A percentile compares a stretch with the other conserved stretches of the same genome.
phyloP scores from a whole-genome alignment of 2,329 filamentous ascomycete species.

The Tolypocladium album region DNA sequence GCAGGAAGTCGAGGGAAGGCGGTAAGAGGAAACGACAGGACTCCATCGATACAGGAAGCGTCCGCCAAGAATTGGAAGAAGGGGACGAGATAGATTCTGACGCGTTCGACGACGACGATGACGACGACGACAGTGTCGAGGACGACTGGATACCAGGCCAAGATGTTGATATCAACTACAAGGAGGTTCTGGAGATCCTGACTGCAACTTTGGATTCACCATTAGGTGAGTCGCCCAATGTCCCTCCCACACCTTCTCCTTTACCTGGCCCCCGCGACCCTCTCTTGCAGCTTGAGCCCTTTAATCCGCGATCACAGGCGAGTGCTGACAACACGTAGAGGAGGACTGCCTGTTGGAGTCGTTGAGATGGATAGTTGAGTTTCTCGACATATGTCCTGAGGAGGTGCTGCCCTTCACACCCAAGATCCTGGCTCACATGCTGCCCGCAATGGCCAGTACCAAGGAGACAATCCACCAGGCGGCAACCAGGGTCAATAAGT shows the following conservation, averaged over 20 bases:
- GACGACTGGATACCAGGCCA: conserved; percentile 97
- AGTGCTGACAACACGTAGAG: conserved; percentile 36
- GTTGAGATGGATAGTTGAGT: conserved; percentile 88
- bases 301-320: background rate
- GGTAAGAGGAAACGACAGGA: conserved; percentile 59
- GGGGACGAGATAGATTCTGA: conserved; percentile 50
- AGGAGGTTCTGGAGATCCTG: conserved; percentile 82
- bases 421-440: conserved; percentile 78
- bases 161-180: conserved; percentile 89
- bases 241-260: background rate
- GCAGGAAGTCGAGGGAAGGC: conserved; percentile 58
- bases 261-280: background rate
- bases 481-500: conserved; percentile 79
- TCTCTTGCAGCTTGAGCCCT: background rate
- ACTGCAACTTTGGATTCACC: conserved; percentile 81
- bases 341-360: conserved; percentile 88
- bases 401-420: conserved; percentile 94
- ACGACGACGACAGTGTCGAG: conserved; percentile 43
- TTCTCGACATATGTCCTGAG: conserved; percentile 94
- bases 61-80: conserved; percentile 46
- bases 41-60: conserved; percentile 57
- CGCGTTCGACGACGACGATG: conserved; percentile 33
- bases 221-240: conserved; percentile 41
- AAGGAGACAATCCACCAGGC: conserved; percentile 83
- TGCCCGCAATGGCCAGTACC: conserved; percentile 88